Percentiles rank a stretch among this genome's conserved stretches.
Evolutionary conservation across 2,329 filamentous ascomycete species (phyloP).

Genomic region (Orbilia oligospora): DNA sequence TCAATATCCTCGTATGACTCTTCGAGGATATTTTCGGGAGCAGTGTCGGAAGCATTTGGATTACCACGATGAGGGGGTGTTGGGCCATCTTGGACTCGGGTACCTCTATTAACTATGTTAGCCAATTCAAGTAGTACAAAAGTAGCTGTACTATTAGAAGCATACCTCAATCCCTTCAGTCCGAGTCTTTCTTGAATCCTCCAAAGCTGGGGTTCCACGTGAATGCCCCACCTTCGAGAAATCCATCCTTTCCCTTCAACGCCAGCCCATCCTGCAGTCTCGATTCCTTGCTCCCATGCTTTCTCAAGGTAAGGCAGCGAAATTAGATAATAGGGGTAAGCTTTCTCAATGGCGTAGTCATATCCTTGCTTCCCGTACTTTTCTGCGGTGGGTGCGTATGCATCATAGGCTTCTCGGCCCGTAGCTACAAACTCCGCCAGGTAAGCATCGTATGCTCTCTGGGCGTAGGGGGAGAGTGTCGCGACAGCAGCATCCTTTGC

Average conservation of each 20-base stretch:
- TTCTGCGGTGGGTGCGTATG: slow-evolving; percentile 80
- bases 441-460: slow-evolving; percentile 77
- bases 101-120: slow-evolving; percentile 32
- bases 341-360: slow-evolving; percentile 43
- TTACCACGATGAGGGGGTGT: slow-evolving; percentile 61
- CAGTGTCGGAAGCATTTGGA: slow-evolving; percentile 55
- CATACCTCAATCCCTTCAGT: slow-evolving; percentile 69
- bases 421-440: slow-evolving; percentile 82
- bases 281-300: slow-evolving; percentile 71
- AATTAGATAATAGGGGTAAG: slow-evolving; percentile 52
- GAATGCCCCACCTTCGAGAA: slow-evolving; percentile 73
- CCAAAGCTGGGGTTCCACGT: slow-evolving; percentile 93
- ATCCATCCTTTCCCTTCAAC: slow-evolving; percentile 60
- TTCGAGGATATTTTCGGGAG: slow-evolving; percentile 35
- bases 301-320: slow-evolving; percentile 78
- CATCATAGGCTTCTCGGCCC: slow-evolving; percentile 67
- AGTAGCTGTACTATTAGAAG: neutral
- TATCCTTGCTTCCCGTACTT: slow-evolving; percentile 75
- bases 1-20: slow-evolving; percentile 55
- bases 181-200: slow-evolving; percentile 92
- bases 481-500: slow-evolving; percentile 71
- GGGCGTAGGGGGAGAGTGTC: slow-evolving; percentile 66
- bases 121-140: neutral
- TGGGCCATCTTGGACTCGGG: slow-evolving; percentile 55
- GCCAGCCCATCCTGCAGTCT: slow-evolving; percentile 46